Percentiles rank a stretch among this genome's conserved stretches.
Conservation (phyloP, 495 filamentous ascomycete species). For the Hypoxylon lienhwacheense region DNA sequence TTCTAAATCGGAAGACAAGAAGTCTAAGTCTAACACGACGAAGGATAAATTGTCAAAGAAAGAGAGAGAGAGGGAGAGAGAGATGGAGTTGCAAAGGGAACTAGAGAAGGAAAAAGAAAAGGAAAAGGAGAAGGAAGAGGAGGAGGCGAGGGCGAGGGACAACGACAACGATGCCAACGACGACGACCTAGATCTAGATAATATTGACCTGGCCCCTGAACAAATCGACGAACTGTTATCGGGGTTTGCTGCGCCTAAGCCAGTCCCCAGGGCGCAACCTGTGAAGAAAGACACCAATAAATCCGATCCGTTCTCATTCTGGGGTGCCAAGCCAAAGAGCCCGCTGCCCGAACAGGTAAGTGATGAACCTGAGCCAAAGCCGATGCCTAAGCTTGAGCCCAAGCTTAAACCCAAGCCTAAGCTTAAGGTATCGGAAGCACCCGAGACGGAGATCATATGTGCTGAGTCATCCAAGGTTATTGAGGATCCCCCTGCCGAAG, state of each 20-base stretch:
- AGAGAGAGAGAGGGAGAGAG: slow-evolving; percentile 18
- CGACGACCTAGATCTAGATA: slow-evolving; percentile 42
- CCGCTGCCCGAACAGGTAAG: slow-evolving; percentile 34
- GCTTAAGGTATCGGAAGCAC: slow-evolving; percentile 20
- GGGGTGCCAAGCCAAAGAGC: slow-evolving; percentile 47
- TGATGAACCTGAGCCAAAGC: neutral
- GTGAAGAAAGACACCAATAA: too few species aligned
- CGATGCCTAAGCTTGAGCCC: too few species aligned
- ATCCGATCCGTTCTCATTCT: slow-evolving; percentile 50
- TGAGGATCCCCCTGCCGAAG: slow-evolving; percentile 40
- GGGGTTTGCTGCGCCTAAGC: slow-evolving; percentile 29
- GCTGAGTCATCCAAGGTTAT: slow-evolving; percentile 49
- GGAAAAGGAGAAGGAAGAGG: slow-evolving; percentile 23
- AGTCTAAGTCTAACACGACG: slow-evolving; percentile 28
- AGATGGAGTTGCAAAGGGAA: slow-evolving; percentile 21
- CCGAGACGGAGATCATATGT: slow-evolving; percentile 42
- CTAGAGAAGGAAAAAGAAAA: slow-evolving; percentile 26
- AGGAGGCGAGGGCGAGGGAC: slow-evolving; percentile 9
- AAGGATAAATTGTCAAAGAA: slow-evolving; percentile 35
- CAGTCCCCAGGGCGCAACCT: slow-evolving; percentile 13
- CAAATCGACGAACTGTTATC: slow-evolving; percentile 41
- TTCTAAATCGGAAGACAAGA: slow-evolving; percentile 38
- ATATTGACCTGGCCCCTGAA: slow-evolving; percentile 46
- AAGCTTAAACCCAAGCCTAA: too few species aligned
- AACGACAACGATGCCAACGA: slow-evolving; percentile 34